Conservation (phyloP, 1,284 basidiomycete genomes). For the Austroboletus rostrupii region DNA sequence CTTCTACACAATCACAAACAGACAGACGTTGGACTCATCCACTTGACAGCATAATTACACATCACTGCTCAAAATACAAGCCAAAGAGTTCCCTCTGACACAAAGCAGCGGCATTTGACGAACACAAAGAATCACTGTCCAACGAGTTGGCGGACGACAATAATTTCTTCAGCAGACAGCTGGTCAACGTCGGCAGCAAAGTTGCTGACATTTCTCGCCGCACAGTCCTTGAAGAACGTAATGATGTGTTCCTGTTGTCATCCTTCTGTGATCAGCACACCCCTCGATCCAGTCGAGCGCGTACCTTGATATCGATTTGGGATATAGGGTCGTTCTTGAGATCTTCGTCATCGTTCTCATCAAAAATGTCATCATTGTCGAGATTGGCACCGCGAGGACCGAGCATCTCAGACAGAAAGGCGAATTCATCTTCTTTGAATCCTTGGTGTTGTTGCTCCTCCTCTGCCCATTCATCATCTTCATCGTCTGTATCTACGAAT, state of each 20-base stretch:
- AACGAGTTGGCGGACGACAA: slow-evolving; percentile 61
- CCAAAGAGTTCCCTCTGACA: not conserved
- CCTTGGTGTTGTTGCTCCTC: slow-evolving; percentile 61
- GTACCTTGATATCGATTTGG: slow-evolving; percentile 83
- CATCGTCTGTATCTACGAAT: slow-evolving; percentile 74
- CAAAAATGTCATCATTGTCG: slow-evolving; percentile 68
- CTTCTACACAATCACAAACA: not conserved
- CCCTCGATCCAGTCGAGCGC: slow-evolving; percentile 14
- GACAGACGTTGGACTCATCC: not conserved
- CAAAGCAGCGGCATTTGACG: not conserved
- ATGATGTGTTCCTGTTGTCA: slow-evolving; percentile 58
- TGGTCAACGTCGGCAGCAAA: slow-evolving; percentile 65
- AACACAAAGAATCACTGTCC: slow-evolving; percentile 17
- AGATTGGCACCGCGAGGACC: slow-evolving; percentile 65
- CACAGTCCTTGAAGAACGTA: slow-evolving; percentile 68
- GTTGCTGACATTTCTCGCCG: slow-evolving; percentile 58
- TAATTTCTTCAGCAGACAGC: slow-evolving; percentile 65
- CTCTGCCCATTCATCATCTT: slow-evolving; percentile 87
- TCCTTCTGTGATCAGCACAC: not conserved
- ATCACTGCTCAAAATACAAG: slow-evolving; percentile 9
- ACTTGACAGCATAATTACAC: slow-evolving; percentile 2
- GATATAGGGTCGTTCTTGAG: slow-evolving; percentile 84
- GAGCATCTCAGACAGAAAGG: slow-evolving; percentile 66
- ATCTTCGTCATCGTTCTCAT: slow-evolving; percentile 79
- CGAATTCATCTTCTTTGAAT: slow-evolving; percentile 58